These are phyloP conservation scores for Solanum lignicaule DNA, from an alignment of 257 asterid genomes.

Conservation along the genomic window DNA sequence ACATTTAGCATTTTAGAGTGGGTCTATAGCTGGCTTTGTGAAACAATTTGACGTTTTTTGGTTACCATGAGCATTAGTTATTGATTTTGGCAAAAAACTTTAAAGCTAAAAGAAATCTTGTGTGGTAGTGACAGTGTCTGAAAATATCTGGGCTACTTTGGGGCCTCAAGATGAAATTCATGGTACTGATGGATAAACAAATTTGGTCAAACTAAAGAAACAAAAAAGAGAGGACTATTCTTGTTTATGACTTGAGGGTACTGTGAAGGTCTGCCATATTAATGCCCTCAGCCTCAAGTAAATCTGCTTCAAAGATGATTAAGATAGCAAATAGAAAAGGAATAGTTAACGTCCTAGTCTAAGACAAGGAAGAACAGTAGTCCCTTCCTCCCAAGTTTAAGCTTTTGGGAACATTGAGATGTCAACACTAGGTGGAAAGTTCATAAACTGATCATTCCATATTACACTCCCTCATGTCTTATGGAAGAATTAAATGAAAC, in stretches of 20 bases:
- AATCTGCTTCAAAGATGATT: background rate
- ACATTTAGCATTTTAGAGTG: background rate
- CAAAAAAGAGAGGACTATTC: background rate
- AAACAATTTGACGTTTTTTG: background rate
- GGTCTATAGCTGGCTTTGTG: background rate
- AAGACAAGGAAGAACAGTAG: background rate
- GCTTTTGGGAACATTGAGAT: background rate
- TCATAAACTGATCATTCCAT: background rate
- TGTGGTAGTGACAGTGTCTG: background rate
- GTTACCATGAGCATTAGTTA: background rate
- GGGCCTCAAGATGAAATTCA: background rate
- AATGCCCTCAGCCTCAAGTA: background rate
- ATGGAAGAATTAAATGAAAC: background rate
- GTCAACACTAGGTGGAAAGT: background rate
- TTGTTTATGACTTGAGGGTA: background rate
- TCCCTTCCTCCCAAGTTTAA: background rate
- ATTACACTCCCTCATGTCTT: background rate
- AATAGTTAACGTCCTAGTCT: background rate
- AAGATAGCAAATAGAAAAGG: background rate
- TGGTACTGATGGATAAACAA: background rate
- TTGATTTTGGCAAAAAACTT: background rate
- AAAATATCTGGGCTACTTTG: background rate
- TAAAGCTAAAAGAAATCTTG: background rate
- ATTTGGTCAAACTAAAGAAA: background rate
- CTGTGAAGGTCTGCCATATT: background rate